These are phyloP conservation scores for Aspergillus texensis DNA, from an alignment of 2,329 filamentous ascomycete species.

Conservation along the genomic window DNA sequence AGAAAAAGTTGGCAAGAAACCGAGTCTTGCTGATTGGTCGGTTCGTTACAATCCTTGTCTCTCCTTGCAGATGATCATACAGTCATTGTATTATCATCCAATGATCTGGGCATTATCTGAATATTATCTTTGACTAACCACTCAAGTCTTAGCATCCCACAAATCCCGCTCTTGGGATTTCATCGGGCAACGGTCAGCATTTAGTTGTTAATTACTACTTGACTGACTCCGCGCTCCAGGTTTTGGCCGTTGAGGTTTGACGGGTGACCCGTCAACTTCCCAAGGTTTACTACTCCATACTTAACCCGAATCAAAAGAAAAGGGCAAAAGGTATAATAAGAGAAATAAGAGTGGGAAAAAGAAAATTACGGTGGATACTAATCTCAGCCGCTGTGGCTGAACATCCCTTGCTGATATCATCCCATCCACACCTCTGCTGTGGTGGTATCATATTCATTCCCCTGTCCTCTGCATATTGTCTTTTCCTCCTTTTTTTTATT, in stretches of 20 bases:
- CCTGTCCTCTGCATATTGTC: background rate
- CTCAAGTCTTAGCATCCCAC: constrained; percentile 7
- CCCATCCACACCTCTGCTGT: background rate
- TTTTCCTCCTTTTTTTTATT: background rate
- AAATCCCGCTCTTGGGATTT: constrained; percentile 1
- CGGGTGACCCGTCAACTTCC: constrained; percentile 13
- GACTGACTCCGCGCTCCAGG: constrained; percentile 11
- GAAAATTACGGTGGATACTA: background rate
- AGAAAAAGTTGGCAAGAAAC: background rate
- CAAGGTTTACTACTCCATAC: constrained; percentile 1
- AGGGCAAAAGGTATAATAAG: background rate
- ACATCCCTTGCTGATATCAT: constrained; percentile 10
- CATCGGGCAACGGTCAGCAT: background rate
- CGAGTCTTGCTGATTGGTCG: background rate
- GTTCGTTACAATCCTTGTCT: constrained; percentile 4
- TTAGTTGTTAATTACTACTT: background rate
- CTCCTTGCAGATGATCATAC: constrained; percentile 23
- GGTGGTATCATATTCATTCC: background rate
- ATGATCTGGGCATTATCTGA: background rate
- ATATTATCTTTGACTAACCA: background rate
- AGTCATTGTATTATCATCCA: background rate
- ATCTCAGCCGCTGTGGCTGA: constrained; percentile 6
- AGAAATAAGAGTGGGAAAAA: background rate
- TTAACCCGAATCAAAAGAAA: background rate
- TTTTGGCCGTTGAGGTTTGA: constrained; percentile 7